Percentiles rank a stretch among this genome's conserved stretches.
phyloP scores from a whole-genome alignment of 2,329 filamentous ascomycete genomes.

The Fusarium siculi region DNA sequence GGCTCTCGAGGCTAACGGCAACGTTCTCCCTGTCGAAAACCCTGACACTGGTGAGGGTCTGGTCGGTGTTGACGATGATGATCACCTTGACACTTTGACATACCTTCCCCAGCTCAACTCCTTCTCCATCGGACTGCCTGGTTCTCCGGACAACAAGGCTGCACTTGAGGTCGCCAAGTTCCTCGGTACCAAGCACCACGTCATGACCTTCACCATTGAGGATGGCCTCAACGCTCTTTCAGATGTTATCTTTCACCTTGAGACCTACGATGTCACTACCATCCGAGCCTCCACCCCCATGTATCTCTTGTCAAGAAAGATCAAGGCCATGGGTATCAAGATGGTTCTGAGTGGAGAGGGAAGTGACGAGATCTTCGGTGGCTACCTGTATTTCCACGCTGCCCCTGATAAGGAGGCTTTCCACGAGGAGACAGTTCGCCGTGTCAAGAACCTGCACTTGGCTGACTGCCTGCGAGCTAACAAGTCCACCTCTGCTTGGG shows the following conservation, averaged over 20 bases:
- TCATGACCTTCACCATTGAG: slow-evolving; percentile 97
- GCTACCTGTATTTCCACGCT: slow-evolving; percentile 98
- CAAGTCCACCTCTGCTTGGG: slow-evolving; percentile 99
- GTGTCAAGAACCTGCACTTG: slow-evolving; percentile 95
- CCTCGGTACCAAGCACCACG: slow-evolving; percentile 96
- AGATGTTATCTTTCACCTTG: slow-evolving; percentile 97
- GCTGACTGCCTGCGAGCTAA: slow-evolving; percentile 98
- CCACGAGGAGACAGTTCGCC: slow-evolving; percentile 92
- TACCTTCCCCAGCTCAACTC: slow-evolving; percentile 96
- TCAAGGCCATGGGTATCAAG: slow-evolving; percentile 99
- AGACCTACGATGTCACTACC: slow-evolving; percentile 97
- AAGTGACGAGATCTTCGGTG: slow-evolving; percentile 97
- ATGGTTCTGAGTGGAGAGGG: slow-evolving; percentile 99
- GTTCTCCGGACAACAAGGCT: slow-evolving; percentile 90
- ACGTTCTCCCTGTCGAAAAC: slow-evolving; percentile 61
- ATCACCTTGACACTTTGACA: slow-evolving; percentile 88
- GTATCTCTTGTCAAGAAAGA: slow-evolving; percentile 97
- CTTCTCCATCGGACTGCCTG: slow-evolving; percentile 96
- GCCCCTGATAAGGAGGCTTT: slow-evolving; percentile 92
- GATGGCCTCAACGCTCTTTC: slow-evolving; percentile 96
- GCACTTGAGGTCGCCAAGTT: slow-evolving; percentile 95
- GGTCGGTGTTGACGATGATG: slow-evolving; percentile 93
- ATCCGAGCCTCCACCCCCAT: slow-evolving; percentile 98
- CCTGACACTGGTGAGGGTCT: slow-evolving; percentile 75
- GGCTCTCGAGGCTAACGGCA: slow-evolving; percentile 61